Percentiles rank a stretch among this genome's conserved stretches.
phyloP scores from a whole-genome alignment of 352 stramenopile genomes.

The Globisporangium cylindrosporum region DNA sequence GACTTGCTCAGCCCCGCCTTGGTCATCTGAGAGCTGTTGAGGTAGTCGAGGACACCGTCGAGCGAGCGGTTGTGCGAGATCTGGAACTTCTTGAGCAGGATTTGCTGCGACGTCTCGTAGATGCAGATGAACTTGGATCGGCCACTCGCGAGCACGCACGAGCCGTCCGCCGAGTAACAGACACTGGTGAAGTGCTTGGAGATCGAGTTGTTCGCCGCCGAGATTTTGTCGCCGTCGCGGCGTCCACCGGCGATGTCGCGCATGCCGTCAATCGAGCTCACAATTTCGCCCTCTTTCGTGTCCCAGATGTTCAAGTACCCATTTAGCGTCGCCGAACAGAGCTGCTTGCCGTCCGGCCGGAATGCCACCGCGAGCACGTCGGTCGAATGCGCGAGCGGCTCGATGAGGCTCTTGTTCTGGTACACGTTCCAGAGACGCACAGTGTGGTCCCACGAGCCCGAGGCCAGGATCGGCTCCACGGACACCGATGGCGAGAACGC shows the following conservation, averaged over 20 bases:
- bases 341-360: slow-evolving; percentile 95
- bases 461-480: slow-evolving; percentile 89
- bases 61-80: slow-evolving; percentile 97
- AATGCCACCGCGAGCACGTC: slow-evolving; percentile 97
- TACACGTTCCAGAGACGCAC: slow-evolving; percentile 99
- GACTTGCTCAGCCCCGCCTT: slow-evolving; percentile 62
- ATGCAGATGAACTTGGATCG: slow-evolving; percentile 99
- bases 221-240: slow-evolving; percentile 76
- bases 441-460: slow-evolving; percentile 98
- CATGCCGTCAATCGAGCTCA: slow-evolving; percentile 95
- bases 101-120: slow-evolving; percentile 94
- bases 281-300: slow-evolving; percentile 92
- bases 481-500: slow-evolving; percentile 87
- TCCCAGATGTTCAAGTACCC: slow-evolving; percentile 98
- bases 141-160: slow-evolving; percentile 95
- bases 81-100: slow-evolving; percentile 99
- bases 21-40: slow-evolving; percentile 90
- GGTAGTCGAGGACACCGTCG: slow-evolving; percentile 96
- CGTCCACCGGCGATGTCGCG: slow-evolving; percentile 95
- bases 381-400: slow-evolving; percentile 95
- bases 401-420: slow-evolving; percentile 93
- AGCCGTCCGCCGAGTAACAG: slow-evolving; percentile 98
- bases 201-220: slow-evolving; percentile 87
- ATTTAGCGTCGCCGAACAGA: slow-evolving; percentile 95
- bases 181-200: slow-evolving; percentile 99